Evolutionary conservation across 805 yeast species (phyloP).

Genomic region (Zygoascus biomembranicola): DNA sequence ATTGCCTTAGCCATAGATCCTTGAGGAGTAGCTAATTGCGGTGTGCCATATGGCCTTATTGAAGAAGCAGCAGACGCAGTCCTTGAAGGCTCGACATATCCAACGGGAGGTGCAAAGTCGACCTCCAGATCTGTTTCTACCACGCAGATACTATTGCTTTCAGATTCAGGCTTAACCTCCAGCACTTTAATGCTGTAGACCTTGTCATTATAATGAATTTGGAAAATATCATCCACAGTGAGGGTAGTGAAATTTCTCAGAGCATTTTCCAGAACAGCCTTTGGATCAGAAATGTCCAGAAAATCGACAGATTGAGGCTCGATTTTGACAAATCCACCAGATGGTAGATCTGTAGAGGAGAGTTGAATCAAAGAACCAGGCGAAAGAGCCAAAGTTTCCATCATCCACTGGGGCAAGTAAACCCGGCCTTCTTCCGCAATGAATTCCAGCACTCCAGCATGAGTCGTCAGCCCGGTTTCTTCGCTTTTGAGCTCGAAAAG

Average conservation of each 20-base stretch:
- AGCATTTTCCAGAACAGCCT: constrained; percentile 91
- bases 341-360: constrained; percentile 63
- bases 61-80: constrained; percentile 17
- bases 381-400: constrained; percentile 59
- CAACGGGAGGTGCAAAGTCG: constrained; percentile 98
- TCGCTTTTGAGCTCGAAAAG: constrained; percentile 72
- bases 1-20: constrained; percentile 61
- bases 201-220: constrained; percentile 73
- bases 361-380: constrained; percentile 81
- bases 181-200: constrained; percentile 72
- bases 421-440: constrained; percentile 96
- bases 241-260: constrained; percentile 83
- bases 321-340: constrained; percentile 82
- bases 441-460: constrained; percentile 92
- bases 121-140: constrained; percentile 95
- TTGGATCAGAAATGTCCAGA: constrained; percentile 88
- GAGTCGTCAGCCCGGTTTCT: constrained; percentile 52
- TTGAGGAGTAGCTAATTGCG: constrained; percentile 14
- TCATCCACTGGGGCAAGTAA: constrained; percentile 95
- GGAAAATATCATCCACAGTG: constrained; percentile 76
- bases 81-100: constrained; percentile 80
- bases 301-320: constrained; percentile 95
- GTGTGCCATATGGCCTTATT: constrained; percentile 7
- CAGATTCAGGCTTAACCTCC: constrained; percentile 74
- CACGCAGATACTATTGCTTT: constrained; percentile 70